Base-by-base conservation (phyloP, 768 basidiomycete genomes). In the Podaxis sp. region DNA sequence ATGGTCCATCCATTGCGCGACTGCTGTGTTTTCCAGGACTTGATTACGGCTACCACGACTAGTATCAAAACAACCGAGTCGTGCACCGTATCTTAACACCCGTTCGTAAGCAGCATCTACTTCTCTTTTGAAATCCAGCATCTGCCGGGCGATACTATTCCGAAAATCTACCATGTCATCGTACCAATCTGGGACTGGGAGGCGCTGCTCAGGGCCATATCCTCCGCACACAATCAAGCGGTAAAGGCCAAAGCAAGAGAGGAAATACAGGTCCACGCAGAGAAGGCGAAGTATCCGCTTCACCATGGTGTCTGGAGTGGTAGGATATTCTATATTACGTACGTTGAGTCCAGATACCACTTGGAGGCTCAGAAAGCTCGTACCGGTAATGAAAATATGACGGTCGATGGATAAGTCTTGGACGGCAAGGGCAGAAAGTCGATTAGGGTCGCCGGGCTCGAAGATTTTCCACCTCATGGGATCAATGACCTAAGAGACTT, bases 131-230 rank as follows among this genome's bases (percentile, higher is more conserved):
- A 60, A 4, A 18, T 53, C 50, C n/a, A 21, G 16, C 27, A 44
- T 11, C 9, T 46, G 59, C 0, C 35, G 27, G 28, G 36, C 28
- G 32, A 53, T 23, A 13, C 32, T 23, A 16, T 60, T 60, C 5
- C 59, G 50, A 25, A 44, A 46, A 9, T 9, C 27, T 3, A 35
- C 50, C 11, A 10, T 35, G 23, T 35, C 21, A n/a, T 60, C 52
- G 5, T 60, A 60, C 59, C 59, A 60, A 25, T 53, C 35, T n/a
- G 59, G 59, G 10, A 60, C 59, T 4, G 59, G 59, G 21, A 25
- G 4, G 27, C 32, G 28, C n/a, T 32, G 42, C 5, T 46, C 40
- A 28, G 59, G 32, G 14, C 28, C 51, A 53, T 52, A 60, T 9
- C 59, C 59, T 9, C 59, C 59, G 1, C 28, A 37, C 35, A 60